These are phyloP conservation scores for Annulohypoxylon nitens DNA, from an alignment of 495 filamentous ascomycete genomes.

Conservation along the genomic window DNA sequence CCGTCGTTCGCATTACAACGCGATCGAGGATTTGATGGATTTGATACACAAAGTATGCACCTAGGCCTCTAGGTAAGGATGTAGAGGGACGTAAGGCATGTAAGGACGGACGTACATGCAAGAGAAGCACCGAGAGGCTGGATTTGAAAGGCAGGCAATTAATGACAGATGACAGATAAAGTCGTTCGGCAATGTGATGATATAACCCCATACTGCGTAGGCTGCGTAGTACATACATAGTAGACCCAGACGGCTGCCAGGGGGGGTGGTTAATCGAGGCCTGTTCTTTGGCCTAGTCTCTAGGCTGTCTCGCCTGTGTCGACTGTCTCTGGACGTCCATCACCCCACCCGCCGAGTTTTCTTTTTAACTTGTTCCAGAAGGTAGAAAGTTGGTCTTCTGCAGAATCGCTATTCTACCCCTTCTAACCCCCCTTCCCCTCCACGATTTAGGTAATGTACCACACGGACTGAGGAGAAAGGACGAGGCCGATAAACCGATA, in stretches of 20 bases:
- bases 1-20: constrained; percentile 25
- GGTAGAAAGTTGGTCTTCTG: constrained; percentile 38
- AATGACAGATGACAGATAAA: constrained; percentile 44
- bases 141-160: constrained; percentile 28
- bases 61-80: not conserved
- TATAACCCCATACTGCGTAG: constrained; percentile 15
- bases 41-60: not conserved
- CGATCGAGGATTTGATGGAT: constrained; percentile 21
- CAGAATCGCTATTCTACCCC: constrained; percentile 27
- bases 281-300: not conserved
- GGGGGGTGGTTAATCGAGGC: constrained; percentile 31
- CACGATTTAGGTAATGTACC: constrained; percentile 6
- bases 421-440: constrained; percentile 15
- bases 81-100: constrained; percentile 11
- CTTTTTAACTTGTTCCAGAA: constrained; percentile 48
- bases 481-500: constrained; percentile 6
- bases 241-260: not conserved
- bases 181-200: constrained; percentile 43
- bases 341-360: constrained; percentile 38
- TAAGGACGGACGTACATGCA: constrained; percentile 43
- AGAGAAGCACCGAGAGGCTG: constrained; percentile 42
- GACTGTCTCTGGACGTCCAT: constrained; percentile 2
- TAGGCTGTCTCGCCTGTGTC: not conserved
- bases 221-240: too few relatives aligned
- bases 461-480: constrained; percentile 26